phyloP scores from a whole-genome alignment of 208 protist genomes.

The Trypanosomatidae sp. region DNA sequence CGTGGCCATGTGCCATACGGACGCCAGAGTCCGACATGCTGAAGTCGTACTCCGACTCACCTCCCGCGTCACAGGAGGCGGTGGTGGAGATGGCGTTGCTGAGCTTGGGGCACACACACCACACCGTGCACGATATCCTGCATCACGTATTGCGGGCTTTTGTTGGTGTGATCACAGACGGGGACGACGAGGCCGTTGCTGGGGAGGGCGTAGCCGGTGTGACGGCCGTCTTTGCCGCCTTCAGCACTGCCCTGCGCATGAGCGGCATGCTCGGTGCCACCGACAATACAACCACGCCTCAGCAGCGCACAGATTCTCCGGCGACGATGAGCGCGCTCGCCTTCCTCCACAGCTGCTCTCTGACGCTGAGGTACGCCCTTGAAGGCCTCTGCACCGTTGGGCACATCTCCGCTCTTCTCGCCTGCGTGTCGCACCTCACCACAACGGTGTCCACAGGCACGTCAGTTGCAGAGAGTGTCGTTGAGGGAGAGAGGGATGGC shows the following conservation, averaged over 20 bases:
- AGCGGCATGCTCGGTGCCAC: constrained; percentile 23
- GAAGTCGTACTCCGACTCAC: no score
- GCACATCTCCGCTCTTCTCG: constrained; percentile 19
- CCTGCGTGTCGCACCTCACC: constrained; percentile 21
- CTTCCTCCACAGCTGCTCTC: constrained; percentile 15
- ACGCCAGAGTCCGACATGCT: no score
- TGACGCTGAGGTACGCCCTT: constrained; percentile 9
- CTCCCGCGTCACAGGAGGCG: no score
- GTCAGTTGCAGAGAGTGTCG: background rate
- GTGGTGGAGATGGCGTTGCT: no score
- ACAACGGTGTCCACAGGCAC: background rate
- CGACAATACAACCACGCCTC: no score
- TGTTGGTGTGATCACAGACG: no score
- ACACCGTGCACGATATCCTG: no score
- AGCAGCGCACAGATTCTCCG: no score
- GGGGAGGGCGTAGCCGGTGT: background rate
- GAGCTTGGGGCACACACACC: no score
- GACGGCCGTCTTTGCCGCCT: constrained; percentile 25
- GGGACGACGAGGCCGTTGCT: no score
- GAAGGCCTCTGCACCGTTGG: constrained; percentile 11
- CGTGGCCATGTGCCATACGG: no score
- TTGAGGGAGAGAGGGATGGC: no score
- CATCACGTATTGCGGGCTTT: background rate
- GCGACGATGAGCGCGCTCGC: background rate
- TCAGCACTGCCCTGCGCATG: constrained; percentile 17